Conservation (phyloP, 2,329 filamentous ascomycete species). For the Chaetomium globosum region DNA sequence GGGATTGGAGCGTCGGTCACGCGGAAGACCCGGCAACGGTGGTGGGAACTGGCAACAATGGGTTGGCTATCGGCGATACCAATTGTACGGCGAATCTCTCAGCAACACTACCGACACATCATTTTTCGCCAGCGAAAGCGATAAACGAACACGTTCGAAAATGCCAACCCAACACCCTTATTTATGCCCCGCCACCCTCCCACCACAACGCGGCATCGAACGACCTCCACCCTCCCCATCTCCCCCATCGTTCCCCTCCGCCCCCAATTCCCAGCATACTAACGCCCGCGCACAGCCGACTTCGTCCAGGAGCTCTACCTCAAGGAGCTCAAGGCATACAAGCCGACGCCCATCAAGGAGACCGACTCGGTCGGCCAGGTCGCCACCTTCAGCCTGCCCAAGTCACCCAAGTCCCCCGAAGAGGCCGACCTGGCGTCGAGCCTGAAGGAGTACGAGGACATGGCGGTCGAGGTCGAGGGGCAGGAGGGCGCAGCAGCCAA, state of each 20-base stretch:
- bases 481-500: slow-evolving; percentile 66
- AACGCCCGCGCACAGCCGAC: slow-evolving; percentile 67
- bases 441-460: slow-evolving; percentile 90
- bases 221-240: neutral
- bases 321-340: slow-evolving; percentile 93
- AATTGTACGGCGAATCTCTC: slow-evolving; percentile 4
- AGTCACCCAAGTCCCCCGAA: slow-evolving; percentile 84
- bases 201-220: neutral
- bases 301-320: slow-evolving; percentile 98
- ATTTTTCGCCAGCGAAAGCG: neutral
- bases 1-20: slow-evolving; percentile 5
- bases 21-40: slow-evolving; percentile 22
- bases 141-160: neutral
- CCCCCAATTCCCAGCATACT: neutral
- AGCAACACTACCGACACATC: neutral
- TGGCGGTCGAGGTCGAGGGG: slow-evolving; percentile 93
- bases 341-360: slow-evolving; percentile 79
- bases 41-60: slow-evolving; percentile 4
- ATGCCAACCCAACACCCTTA: neutral
- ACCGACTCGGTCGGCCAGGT: slow-evolving; percentile 88
- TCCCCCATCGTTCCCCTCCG: neutral
- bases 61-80: slow-evolving; percentile 15
- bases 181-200: neutral
- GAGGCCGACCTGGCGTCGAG: slow-evolving; percentile 90
- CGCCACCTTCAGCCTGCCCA: slow-evolving; percentile 79